Percentiles rank a stretch among this genome's conserved stretches.
Evolutionary conservation across 2,329 filamentous ascomycete genomes (phyloP).

Genomic region (Colletotrichum tanaceti): DNA sequence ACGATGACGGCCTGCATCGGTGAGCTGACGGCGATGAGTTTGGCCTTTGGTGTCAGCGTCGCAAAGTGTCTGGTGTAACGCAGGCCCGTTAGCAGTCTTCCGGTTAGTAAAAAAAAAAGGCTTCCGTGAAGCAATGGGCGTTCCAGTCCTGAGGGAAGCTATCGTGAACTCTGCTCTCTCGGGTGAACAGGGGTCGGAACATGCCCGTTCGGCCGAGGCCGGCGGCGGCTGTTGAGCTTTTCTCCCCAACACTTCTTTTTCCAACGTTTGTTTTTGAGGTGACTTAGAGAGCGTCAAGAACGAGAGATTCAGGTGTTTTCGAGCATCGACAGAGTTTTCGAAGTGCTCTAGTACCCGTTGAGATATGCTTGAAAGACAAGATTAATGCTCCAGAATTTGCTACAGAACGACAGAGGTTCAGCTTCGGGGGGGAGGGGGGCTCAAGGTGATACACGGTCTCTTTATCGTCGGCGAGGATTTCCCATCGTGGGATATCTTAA

Average conservation of each 20-base stretch:
- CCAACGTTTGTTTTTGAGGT: background rate
- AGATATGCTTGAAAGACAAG: background rate
- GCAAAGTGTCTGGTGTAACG: constrained; percentile 35
- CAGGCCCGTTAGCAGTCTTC: background rate
- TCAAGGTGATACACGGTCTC: constrained; percentile 4
- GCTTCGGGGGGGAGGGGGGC: background rate
- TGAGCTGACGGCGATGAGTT: constrained; percentile 34
- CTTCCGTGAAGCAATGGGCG: too few relatives aligned
- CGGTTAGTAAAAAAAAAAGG: background rate
- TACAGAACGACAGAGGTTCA: background rate
- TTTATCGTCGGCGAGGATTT: constrained; percentile 28
- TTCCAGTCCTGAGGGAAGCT: background rate
- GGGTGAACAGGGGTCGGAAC: constrained; percentile 1
- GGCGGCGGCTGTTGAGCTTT: constrained; percentile 57
- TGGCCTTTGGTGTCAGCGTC: constrained; percentile 28
- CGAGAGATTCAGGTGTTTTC: background rate
- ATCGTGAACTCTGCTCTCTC: background rate
- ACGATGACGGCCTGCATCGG: constrained; percentile 53
- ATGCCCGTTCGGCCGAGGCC: constrained; percentile 64
- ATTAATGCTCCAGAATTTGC: background rate
- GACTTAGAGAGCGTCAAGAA: background rate
- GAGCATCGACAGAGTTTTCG: background rate
- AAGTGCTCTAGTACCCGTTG: background rate
- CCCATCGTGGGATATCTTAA: background rate
- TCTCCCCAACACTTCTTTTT: constrained; percentile 21